Conservation (phyloP, 345 rosid species). For the Citrus unshiu region DNA sequence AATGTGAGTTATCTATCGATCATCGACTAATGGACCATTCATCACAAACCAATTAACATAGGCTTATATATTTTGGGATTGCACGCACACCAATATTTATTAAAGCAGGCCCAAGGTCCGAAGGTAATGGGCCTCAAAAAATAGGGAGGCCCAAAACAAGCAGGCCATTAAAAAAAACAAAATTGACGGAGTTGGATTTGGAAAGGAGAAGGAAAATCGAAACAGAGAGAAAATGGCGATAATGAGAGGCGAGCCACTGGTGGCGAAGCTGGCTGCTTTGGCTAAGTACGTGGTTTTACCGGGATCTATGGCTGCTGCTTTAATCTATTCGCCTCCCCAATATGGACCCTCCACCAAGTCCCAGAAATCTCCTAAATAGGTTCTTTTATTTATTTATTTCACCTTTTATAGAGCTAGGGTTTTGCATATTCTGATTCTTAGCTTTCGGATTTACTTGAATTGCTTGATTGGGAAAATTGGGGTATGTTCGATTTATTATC, state of each 20-base stretch:
- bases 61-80: no score
- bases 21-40: no score
- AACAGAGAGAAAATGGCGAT: conserved; percentile 27
- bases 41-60: no score
- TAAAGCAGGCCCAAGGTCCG: not conserved
- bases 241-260: conserved; percentile 64
- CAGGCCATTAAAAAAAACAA: no score
- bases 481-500: not conserved
- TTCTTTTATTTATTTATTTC: conserved; percentile 6
- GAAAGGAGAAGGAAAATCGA: not conserved
- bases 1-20: no score
- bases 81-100: no score
- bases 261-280: conserved; percentile 51
- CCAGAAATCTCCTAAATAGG: conserved; percentile 32
- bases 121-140: not conserved
- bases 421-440: not conserved
- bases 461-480: not conserved
- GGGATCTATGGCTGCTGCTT: conserved; percentile 62
- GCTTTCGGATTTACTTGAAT: not conserved
- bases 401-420: not conserved
- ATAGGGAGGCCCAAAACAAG: not conserved
- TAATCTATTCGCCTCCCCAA: conserved; percentile 60
- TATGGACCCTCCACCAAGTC: conserved; percentile 19
- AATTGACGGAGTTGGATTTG: not conserved
- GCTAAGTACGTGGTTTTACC: conserved; percentile 57